Conservation (phyloP, 2,329 filamentous ascomycete genomes). For the Calonectria naviculata region DNA sequence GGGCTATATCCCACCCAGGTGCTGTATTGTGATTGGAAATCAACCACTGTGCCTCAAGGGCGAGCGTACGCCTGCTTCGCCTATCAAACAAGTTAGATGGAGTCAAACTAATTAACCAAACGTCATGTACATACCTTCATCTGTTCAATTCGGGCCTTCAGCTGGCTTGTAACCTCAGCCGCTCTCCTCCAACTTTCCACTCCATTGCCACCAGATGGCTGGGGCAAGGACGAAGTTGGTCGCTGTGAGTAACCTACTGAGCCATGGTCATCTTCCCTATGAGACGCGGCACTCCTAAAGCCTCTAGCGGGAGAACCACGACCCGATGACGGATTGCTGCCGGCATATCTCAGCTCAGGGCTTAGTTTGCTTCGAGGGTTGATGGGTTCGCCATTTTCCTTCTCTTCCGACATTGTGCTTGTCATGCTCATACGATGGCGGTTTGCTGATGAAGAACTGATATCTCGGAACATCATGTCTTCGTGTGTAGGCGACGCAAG, state of each 20-base stretch:
- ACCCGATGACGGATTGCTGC: slow-evolving; percentile 63
- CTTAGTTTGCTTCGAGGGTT: slow-evolving; percentile 64
- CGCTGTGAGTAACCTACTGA: slow-evolving; percentile 44
- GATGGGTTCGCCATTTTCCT: slow-evolving; percentile 73
- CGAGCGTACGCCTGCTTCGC: slow-evolving; percentile 63
- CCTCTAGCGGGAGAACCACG: slow-evolving; percentile 69
- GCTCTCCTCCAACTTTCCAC: slow-evolving; percentile 95
- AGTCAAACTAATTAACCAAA: background rate
- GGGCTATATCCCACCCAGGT: slow-evolving; percentile 16
- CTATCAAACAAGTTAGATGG: slow-evolving; percentile 40
- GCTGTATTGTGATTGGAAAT: slow-evolving; percentile 2
- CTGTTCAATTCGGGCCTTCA: slow-evolving; percentile 97
- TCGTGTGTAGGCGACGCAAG: slow-evolving; percentile 66
- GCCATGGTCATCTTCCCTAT: slow-evolving; percentile 49
- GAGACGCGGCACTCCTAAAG: slow-evolving; percentile 53
- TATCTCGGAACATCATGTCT: slow-evolving; percentile 70
- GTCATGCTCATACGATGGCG: slow-evolving; percentile 70
- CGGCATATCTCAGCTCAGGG: slow-evolving; percentile 64
- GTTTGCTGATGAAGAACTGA: slow-evolving; percentile 50
- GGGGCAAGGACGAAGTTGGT: slow-evolving; percentile 49
- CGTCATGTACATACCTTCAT: slow-evolving; percentile 77
- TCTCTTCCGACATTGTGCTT: slow-evolving; percentile 79
- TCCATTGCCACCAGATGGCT: slow-evolving; percentile 45
- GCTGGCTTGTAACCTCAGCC: slow-evolving; percentile 95
- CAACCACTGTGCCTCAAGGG: slow-evolving; percentile 40